Evolutionary conservation across 2,329 filamentous ascomycete genomes (phyloP).

Genomic region (Claviceps humidiphila): DNA sequence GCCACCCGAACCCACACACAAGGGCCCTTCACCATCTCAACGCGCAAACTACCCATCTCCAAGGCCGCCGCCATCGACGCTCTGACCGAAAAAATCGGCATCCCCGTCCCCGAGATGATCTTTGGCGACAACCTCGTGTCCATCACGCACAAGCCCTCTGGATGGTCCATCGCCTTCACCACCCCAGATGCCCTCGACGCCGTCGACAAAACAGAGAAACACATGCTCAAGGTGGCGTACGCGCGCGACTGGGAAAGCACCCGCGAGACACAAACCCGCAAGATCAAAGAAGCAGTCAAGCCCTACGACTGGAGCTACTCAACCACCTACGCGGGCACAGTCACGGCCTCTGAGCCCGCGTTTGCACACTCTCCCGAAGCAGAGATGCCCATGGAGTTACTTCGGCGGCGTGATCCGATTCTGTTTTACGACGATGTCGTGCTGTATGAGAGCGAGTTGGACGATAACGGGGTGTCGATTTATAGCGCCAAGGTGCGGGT

Average conservation of each 20-base stretch:
- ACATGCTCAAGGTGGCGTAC: constrained; percentile 89
- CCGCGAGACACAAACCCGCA: constrained; percentile 63
- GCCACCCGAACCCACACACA: constrained; percentile 46
- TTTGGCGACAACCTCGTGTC: constrained; percentile 87
- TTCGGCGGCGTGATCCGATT: constrained; percentile 84
- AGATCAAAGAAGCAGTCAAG: constrained; percentile 86
- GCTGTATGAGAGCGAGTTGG: constrained; percentile 92
- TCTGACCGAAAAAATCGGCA: constrained; percentile 65
- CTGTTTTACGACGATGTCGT: constrained; percentile 94
- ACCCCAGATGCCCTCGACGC: constrained; percentile 76
- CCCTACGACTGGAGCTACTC: constrained; percentile 98
- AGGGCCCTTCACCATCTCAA: constrained; percentile 59
- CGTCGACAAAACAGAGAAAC: constrained; percentile 85
- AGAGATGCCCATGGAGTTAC: constrained; percentile 69
- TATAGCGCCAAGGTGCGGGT: constrained; percentile 84
- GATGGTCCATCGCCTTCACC: constrained; percentile 71
- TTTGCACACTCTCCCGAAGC: constrained; percentile 16
- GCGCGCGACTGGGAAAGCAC: constrained; percentile 68
- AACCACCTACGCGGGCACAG: constrained; percentile 69
- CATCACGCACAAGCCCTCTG: constrained; percentile 58
- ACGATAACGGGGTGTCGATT: constrained; percentile 91
- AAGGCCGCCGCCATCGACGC: constrained; percentile 82
- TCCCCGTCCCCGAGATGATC: constrained; percentile 95
- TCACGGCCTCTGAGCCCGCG: constrained; percentile 3
- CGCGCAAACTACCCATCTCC: constrained; percentile 86